These are phyloP conservation scores for Spizellomyces punctatus DNA, from an alignment of 192 early-diverging fungal genomes.

Conservation along the genomic window DNA sequence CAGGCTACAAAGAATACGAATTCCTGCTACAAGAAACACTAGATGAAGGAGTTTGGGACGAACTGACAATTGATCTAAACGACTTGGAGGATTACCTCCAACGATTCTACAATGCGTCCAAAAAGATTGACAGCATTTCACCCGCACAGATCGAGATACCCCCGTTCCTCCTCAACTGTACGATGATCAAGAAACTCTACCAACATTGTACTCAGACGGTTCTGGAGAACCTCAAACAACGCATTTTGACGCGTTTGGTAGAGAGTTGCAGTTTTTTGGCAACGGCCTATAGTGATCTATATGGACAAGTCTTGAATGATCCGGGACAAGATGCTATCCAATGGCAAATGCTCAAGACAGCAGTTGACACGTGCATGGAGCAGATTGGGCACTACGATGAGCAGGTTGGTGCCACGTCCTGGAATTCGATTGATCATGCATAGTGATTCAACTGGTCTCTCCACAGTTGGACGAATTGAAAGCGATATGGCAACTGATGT, in stretches of 20 bases:
- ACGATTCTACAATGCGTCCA: constrained; percentile 8
- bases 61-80: constrained; percentile 12
- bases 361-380: constrained; percentile 33
- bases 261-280: constrained; percentile 18
- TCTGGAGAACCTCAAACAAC: constrained; percentile 12
- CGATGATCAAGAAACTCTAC: constrained; percentile 30
- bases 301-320: constrained; percentile 37
- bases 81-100: constrained; percentile 14
- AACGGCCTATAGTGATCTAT: constrained; percentile 28
- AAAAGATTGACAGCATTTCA: constrained; percentile 5
- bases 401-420: constrained; percentile 5
- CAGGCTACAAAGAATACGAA: constrained; percentile 31
- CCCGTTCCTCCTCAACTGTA: constrained; percentile 39
- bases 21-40: constrained; percentile 30
- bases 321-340: constrained; percentile 35
- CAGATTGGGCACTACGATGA: constrained; percentile 29
- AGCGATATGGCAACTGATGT: constrained; percentile 43
- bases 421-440: not conserved
- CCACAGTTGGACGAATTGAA: constrained; percentile 36
- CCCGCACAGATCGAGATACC: constrained; percentile 22
- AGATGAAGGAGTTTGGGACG: not conserved
- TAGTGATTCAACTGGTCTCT: not conserved
- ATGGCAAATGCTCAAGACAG: constrained; percentile 36
- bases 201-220: not conserved
- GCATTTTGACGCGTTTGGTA: constrained; percentile 13